Conservation (phyloP, 306 rosid species). For the Myrica gale region DNA sequence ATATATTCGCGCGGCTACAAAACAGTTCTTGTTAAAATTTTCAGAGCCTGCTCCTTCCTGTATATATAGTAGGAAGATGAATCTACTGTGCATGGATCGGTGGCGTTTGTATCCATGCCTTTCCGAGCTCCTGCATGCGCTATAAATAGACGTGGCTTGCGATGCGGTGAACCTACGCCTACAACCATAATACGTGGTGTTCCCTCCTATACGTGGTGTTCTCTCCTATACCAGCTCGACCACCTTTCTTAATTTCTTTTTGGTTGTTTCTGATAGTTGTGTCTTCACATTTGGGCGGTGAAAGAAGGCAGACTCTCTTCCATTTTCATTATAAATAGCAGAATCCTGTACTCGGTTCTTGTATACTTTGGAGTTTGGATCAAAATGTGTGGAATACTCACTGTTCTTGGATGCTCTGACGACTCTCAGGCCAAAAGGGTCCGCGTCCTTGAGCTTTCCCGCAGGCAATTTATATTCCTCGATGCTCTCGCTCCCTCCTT, state of each 20-base stretch:
- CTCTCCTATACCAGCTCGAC: not conserved
- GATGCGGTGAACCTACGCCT: slow-evolving; percentile 24
- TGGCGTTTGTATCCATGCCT: slow-evolving; percentile 21
- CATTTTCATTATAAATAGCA: not conserved
- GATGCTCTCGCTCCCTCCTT: not conserved
- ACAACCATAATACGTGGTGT: slow-evolving; percentile 34
- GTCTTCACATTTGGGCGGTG: not conserved
- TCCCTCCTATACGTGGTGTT: slow-evolving; percentile 21
- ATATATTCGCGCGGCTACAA: too few species aligned
- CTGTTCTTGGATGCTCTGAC: slow-evolving; percentile 90
- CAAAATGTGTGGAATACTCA: slow-evolving; percentile 94
- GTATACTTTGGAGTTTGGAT: not conserved
- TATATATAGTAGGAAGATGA: too few species aligned
- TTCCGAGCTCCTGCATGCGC: not conserved
- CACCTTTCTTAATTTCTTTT: not conserved
- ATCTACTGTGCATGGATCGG: slow-evolving; percentile 31
- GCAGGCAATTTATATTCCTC: not conserved
- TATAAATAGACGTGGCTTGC: slow-evolving; percentile 50
- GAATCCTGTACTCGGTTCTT: not conserved
- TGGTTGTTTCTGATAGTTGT: not conserved
- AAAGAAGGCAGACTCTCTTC: not conserved
- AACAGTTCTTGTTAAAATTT: too few species aligned
- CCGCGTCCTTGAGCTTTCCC: slow-evolving; percentile 63
- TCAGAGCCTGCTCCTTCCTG: too few species aligned
- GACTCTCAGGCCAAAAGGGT: slow-evolving; percentile 79